Evolutionary conservation across 2,329 filamentous ascomycete species (phyloP), one percentile per base, ranked within the genome.

Genomic region (Acrodontium crateriforme): DNA sequence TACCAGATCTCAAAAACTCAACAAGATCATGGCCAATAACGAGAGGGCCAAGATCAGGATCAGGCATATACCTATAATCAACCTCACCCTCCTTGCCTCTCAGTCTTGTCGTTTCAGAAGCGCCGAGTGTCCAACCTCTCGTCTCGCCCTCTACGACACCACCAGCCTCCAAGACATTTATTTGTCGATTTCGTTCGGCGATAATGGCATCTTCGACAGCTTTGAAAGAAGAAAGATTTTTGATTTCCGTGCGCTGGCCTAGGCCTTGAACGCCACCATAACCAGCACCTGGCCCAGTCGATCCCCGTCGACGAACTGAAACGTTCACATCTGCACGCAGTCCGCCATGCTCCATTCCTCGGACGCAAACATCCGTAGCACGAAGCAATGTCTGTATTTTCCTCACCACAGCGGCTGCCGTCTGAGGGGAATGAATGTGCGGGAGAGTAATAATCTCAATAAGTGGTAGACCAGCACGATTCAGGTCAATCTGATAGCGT

Each of bases 61-160:
- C 89, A 0, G 89, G 87, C 87, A 98, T 95, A 50, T 98, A 98
- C 22, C 89, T 69, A 54, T 98, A 98, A 54, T 98, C 89, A 5
- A 95, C 84, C 49, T 93, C 87, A 25, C 89, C 89, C 53, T 95
- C 89, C 53, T 98, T 98, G 15, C 83, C 83, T 45, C 89, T 71
- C 23, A 98, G 60, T 21, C 78, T 69, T 33, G 72, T 74, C 3
- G 89, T 95, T 50, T 84, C 77, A 3, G 72, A 83, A 37, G 74
- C 77, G 2, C 84, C 84, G 14, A 93, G 67, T 1, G 82, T 79
- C 84, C 85, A 98, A 5, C 89, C 87, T 32, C 89, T 70, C 6
- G 89, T 98, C 59, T 98, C 89, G 24, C 85, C 82, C 39, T 74
- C 68, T 27, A 94, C 68, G 0, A 60, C 56, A 1, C 80, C 80